Evolutionary conservation across 2,329 filamentous ascomycete genomes (phyloP), one percentile per base, ranked within the genome.

Genomic region (Bipolaris victoriae): DNA sequence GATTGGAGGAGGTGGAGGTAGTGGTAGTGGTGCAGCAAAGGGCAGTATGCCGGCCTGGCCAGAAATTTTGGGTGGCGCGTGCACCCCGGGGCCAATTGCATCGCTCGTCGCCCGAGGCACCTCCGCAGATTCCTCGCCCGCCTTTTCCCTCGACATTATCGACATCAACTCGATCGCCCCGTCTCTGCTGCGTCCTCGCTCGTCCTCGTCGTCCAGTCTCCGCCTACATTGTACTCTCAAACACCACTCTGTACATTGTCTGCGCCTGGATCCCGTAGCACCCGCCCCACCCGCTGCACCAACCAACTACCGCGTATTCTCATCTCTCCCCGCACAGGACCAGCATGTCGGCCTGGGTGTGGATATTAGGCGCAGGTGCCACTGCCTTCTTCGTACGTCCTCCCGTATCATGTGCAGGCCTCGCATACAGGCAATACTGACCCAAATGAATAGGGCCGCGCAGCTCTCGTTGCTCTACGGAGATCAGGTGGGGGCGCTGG

Each of bases 381-480:
- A 84, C 85, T n/a, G 87, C 87, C 52, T 89, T 88, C 74, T 81
- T 88, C 68, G 86, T 88, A 79, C 53, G 80, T 65, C 48, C 58
- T 45, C 49, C 47, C 5, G 18, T 9, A 31, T n/a, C n/a, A 13
- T 43, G 13, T 43, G 40, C 22, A 15, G 40, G 9, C 16, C 15
- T 16, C 16, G 10, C 10, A 29, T 29, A 45, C 11, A 18, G 24
- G n/a, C n/a, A 18, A 26, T 35, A 20, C 51, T 61, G 31, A 62
- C 47, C 5, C 3, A 57, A 68, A 56, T 68, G 57, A 13, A 46
- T 10, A 97, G 92, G 94, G 95, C 65, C 91, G 95, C 74, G 94
- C 95, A 59, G 94, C 93, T 70, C 85, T 96, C 37, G 90, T 98
- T 71, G 95, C 95, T 67, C 86, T 93, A 77, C 88, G 93, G 63